A percentile compares a stretch with the other conserved stretches of the same genome.
Evolutionary conservation across 2,329 filamentous ascomycete species (phyloP).

Genomic region (Cadophora luteo-olivacea): DNA sequence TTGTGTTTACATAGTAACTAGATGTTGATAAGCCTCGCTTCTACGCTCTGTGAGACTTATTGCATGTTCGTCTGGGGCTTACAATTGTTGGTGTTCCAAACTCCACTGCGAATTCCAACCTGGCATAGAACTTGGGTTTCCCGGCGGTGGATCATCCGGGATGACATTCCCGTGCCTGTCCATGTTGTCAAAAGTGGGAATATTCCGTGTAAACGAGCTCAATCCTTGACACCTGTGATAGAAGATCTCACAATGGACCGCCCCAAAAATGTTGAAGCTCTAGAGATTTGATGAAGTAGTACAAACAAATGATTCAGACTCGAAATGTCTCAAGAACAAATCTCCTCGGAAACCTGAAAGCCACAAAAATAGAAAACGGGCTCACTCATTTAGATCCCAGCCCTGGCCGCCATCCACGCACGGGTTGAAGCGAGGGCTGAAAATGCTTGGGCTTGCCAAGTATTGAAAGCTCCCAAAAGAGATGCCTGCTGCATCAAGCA

Average conservation of each 20-base stretch:
- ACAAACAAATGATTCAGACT: no score
- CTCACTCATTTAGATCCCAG: no score
- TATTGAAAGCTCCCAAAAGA: slow-evolving; percentile 3
- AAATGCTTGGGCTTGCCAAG: slow-evolving; percentile 13
- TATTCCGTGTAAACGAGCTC: background rate
- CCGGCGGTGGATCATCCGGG: slow-evolving; percentile 6
- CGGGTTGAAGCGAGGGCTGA: slow-evolving; percentile 15
- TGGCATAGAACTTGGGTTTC: slow-evolving; percentile 12
- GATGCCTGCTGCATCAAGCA: background rate
- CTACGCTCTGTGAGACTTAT: background rate
- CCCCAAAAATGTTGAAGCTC: no score
- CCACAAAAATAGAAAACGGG: background rate
- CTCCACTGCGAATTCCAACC: slow-evolving; percentile 17
- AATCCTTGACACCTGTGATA: background rate
- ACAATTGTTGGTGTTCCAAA: slow-evolving; percentile 15
- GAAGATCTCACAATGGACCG: no score
- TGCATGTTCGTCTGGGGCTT: background rate
- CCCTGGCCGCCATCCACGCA: background rate
- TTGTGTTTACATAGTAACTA: slow-evolving; percentile 17
- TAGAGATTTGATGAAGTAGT: no score
- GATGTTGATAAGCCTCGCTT: background rate
- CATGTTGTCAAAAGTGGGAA: slow-evolving; percentile 1
- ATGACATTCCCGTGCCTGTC: background rate
- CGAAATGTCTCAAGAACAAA: background rate
- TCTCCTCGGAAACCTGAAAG: background rate